phyloP scores from a whole-genome alignment of 2,329 filamentous ascomycete genomes.

The Talaromyces rugulosus region DNA sequence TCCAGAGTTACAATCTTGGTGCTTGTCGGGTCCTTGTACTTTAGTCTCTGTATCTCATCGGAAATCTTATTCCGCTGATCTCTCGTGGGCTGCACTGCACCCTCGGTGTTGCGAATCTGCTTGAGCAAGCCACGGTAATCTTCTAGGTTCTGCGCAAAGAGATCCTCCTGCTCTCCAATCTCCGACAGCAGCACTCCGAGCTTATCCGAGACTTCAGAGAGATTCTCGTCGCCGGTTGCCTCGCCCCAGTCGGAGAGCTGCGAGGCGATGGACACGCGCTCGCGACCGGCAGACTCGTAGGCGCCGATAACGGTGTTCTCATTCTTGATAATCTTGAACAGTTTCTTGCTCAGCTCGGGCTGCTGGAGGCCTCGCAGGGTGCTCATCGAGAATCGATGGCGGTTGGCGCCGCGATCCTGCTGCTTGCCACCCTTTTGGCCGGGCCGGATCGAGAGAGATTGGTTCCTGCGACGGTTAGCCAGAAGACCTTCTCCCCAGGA shows the following conservation, averaged over 20 bases:
- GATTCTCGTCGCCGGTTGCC: conserved; percentile 76
- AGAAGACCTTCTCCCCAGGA: not conserved
- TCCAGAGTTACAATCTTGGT: conserved; percentile 78
- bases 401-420: conserved; percentile 19
- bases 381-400: conserved; percentile 77
- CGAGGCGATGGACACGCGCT: conserved; percentile 77
- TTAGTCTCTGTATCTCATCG: conserved; percentile 88
- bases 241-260: conserved; percentile 98
- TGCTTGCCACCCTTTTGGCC: conserved; percentile 19
- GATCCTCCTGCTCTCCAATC: conserved; percentile 89
- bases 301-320: conserved; percentile 83
- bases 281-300: conserved; percentile 78
- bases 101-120: conserved; percentile 90
- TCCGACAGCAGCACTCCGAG: conserved; percentile 87
- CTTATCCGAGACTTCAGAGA: conserved; percentile 93
- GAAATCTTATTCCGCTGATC: conserved; percentile 82
- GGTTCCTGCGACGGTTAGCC: conserved; percentile 32
- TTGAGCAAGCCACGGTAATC: conserved; percentile 80
- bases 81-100: conserved; percentile 86
- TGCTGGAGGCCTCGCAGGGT: conserved; percentile 81
- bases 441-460: conserved; percentile 37
- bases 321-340: conserved; percentile 91
- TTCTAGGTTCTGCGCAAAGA: conserved; percentile 80
- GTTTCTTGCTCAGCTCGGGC: conserved; percentile 81
- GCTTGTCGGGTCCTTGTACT: conserved; percentile 86